Conservation (phyloP, 495 filamentous ascomycete species). For the Hypomontagnella submonticulosa region DNA sequence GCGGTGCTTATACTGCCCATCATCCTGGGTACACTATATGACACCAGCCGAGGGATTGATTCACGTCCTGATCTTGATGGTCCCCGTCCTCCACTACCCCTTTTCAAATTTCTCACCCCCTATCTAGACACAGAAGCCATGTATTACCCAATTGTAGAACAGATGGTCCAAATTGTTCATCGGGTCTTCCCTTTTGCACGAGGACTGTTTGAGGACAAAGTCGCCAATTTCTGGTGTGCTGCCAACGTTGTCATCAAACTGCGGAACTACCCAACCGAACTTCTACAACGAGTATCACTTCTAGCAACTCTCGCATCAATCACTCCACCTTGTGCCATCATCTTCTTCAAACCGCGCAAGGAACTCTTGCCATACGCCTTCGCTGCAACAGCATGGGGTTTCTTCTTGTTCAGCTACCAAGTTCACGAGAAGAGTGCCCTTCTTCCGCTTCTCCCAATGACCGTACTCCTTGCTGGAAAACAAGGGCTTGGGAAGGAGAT, state of each 20-base stretch:
- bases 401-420: slow-evolving; percentile 96
- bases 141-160: slow-evolving; percentile 77
- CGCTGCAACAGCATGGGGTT: slow-evolving; percentile 88
- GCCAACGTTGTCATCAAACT: slow-evolving; percentile 90
- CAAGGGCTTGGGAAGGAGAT: slow-evolving; percentile 78
- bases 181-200: slow-evolving; percentile 95
- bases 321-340: slow-evolving; percentile 76
- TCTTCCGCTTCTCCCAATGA: slow-evolving; percentile 91
- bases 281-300: slow-evolving; percentile 83
- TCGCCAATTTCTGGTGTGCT: slow-evolving; percentile 97
- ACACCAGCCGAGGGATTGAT: slow-evolving; percentile 64
- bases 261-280: slow-evolving; percentile 68
- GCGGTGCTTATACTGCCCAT: slow-evolving; percentile 79
- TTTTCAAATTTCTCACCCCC: slow-evolving; percentile 67
- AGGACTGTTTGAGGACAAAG: slow-evolving; percentile 97
- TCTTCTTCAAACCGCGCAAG: slow-evolving; percentile 81
- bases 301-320: slow-evolving; percentile 80
- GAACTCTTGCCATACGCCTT: slow-evolving; percentile 81
- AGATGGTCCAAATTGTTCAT: slow-evolving; percentile 81
- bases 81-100: slow-evolving; percentile 64
- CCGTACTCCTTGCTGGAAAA: slow-evolving; percentile 79
- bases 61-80: slow-evolving; percentile 60
- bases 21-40: slow-evolving; percentile 70
- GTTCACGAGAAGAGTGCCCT: slow-evolving; percentile 98
- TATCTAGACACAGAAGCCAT: slow-evolving; percentile 69